Evolutionary conservation across 2,329 filamentous ascomycete species (phyloP).

Genomic region (Hymenotorrendiella dingleyae): DNA sequence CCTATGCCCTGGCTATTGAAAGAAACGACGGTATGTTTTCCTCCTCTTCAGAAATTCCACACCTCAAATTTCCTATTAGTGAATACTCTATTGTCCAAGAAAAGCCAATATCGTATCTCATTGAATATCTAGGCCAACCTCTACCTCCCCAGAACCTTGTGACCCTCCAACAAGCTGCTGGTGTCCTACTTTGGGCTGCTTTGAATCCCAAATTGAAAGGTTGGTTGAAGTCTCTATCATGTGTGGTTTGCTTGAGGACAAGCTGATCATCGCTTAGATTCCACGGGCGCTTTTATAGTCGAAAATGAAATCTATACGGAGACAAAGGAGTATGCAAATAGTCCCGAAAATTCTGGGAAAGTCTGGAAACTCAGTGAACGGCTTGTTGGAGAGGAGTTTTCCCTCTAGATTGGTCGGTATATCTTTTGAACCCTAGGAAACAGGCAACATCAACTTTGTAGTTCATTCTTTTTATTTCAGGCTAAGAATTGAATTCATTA

Average conservation of each 20-base stretch:
- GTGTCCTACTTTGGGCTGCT: background rate
- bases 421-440: too few species aligned
- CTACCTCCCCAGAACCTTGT: background rate
- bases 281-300: background rate
- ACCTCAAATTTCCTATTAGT: too few species aligned
- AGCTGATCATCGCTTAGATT: background rate
- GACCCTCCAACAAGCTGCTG: background rate
- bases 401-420: too few species aligned
- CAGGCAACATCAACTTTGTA: too few species aligned
- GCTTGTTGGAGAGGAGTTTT: slow-evolving; percentile 37
- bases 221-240: too few species aligned
- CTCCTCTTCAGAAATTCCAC: too few species aligned
- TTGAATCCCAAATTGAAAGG: background rate
- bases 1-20: background rate
- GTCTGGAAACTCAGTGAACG: slow-evolving; percentile 41
- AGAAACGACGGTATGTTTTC: slow-evolving; percentile 2
- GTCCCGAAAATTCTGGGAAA: slow-evolving; percentile 30
- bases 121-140: background rate
- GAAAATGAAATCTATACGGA: background rate
- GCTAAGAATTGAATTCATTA: too few species aligned
- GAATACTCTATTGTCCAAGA: too few species aligned
- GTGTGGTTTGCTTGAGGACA: background rate
- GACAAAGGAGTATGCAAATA: slow-evolving; percentile 1
- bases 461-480: too few species aligned
- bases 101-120: too few species aligned